Base-by-base conservation (phyloP, 2,329 filamentous ascomycete species). In the Aureobasidium sp. region DNA sequence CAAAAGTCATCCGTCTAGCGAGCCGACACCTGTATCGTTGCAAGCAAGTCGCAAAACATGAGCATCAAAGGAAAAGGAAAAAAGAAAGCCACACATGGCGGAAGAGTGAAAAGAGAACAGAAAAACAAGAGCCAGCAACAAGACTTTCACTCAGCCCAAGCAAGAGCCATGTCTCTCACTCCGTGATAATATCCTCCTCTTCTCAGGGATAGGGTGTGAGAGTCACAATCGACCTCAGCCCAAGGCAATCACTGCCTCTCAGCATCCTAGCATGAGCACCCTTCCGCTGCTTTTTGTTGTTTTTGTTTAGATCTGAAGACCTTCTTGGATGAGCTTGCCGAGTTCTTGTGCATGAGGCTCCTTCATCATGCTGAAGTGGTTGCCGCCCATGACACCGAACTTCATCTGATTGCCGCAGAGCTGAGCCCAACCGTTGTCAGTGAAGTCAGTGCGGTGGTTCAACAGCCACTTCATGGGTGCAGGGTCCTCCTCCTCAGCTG, bases 311-410 rank as follows among this genome's bases (percentile, higher is more conserved):
- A 55, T 37, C 55, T 66, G 67, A 67, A 74, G 60, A 57, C 76
- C 78, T 64, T 76, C 73, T 63, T 75, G 69, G 62, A 80, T 77
- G 62, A 79, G 71, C 65, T 76, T 74, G 51, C 72, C 72, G 39
- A 74, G 69, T 25, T 71, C 69, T 10, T 64, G 66, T 16, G 72
- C 64, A 53, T 71, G 68, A n/a, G 72, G 72, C 34, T 84, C 85
- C 72, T 87, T 84, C 85, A 90, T 89, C 86, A 90, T 90, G 25
- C 81, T 84, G 75, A 90, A 90, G 74, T 90, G 87, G 68, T 90
- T 88, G 2, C 86, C 87, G 16, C 82, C 83, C 84, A 89, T 87
- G 68, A 87, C 84, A 60, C 80, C 80, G 65, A 82, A 86, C 53
- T 78, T 77, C 75, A 89, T 85, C 73, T 85, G 87, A 59, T 80